Conservation (phyloP, 331 rosid genomes). For the Stylosanthes scabra region DNA sequence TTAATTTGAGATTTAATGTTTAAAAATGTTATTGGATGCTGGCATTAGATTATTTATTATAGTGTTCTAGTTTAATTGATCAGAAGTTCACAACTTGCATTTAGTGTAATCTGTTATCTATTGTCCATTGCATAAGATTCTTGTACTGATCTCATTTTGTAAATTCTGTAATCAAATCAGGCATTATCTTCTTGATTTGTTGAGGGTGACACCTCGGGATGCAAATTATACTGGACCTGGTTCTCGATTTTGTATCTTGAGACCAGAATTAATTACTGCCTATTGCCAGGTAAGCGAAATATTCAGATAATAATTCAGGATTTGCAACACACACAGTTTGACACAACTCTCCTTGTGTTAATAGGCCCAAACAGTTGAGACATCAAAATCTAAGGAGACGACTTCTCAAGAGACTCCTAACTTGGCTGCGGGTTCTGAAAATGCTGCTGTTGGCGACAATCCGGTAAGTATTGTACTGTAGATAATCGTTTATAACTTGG, state of each 20-base stretch:
- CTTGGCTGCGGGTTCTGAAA: constrained; percentile 45
- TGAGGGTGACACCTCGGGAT: constrained; percentile 98
- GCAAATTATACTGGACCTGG: constrained; percentile 88
- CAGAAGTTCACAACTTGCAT: background rate
- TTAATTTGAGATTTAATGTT: background rate
- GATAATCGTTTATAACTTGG: constrained; percentile 32
- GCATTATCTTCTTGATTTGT: constrained; percentile 97
- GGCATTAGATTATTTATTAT: constrained; percentile 11
- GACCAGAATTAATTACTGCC: constrained; percentile 87
- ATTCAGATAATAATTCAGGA: background rate
- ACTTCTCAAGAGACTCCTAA: constrained; percentile 53
- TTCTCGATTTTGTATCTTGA: constrained; percentile 86
- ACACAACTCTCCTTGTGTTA: constrained; percentile 20
- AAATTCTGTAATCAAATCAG: constrained; percentile 44
- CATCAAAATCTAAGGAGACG: constrained; percentile 56
- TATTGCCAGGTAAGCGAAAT: constrained; percentile 75
- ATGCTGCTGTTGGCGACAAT: constrained; percentile 45
- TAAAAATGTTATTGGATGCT: constrained; percentile 1
- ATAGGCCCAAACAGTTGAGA: constrained; percentile 72
- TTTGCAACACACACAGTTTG: constrained; percentile 31
- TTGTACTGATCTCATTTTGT: constrained; percentile 36
- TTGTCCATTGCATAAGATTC: background rate
- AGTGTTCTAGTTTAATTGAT: constrained; percentile 2
- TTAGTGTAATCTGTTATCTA: background rate
- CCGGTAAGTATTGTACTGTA: constrained; percentile 43